Evolutionary conservation across 305 asterid species (phyloP).

Genomic region (Nicotiana rustica): DNA sequence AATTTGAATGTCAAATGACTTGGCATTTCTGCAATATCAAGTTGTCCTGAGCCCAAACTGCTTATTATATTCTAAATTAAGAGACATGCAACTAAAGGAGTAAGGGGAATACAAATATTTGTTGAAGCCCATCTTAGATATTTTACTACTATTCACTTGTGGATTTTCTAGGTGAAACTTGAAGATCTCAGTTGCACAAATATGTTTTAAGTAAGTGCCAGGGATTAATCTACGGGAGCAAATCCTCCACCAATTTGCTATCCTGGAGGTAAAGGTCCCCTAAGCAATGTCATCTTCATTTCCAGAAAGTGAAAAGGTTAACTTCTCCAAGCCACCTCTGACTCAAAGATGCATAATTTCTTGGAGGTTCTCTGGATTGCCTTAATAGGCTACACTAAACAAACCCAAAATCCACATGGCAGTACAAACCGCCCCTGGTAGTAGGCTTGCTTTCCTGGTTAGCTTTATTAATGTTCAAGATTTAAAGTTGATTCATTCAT

Average conservation of each 20-base stretch:
- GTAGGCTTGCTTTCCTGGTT: not conserved
- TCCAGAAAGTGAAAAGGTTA: not conserved
- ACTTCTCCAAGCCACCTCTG: conserved; percentile 21
- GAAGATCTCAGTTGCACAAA: not conserved
- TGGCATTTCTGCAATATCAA: not conserved
- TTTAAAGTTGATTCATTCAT: conserved; percentile 20
- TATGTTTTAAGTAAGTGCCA: not conserved
- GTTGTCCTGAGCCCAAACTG: not conserved
- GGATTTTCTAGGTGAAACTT: conserved; percentile 26
- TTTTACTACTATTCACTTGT: not conserved
- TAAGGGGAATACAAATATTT: not conserved
- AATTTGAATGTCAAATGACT: conserved; percentile 1
- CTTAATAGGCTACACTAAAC: conserved; percentile 15
- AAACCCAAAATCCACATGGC: conserved; percentile 20
- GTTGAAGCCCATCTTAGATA: conserved; percentile 27
- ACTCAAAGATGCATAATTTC: conserved; percentile 2
- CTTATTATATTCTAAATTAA: not conserved
- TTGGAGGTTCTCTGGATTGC: conserved; percentile 13
- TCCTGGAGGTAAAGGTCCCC: conserved; percentile 17
- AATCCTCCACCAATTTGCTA: conserved; percentile 3
- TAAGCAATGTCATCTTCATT: not conserved
- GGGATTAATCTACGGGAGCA: not conserved
- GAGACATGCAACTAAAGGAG: not conserved
- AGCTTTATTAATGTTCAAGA: not conserved
- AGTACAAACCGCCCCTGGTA: not conserved